Evolutionary conservation across 2,329 filamentous ascomycete species (phyloP).

Genomic region (Talaromyces sp.): DNA sequence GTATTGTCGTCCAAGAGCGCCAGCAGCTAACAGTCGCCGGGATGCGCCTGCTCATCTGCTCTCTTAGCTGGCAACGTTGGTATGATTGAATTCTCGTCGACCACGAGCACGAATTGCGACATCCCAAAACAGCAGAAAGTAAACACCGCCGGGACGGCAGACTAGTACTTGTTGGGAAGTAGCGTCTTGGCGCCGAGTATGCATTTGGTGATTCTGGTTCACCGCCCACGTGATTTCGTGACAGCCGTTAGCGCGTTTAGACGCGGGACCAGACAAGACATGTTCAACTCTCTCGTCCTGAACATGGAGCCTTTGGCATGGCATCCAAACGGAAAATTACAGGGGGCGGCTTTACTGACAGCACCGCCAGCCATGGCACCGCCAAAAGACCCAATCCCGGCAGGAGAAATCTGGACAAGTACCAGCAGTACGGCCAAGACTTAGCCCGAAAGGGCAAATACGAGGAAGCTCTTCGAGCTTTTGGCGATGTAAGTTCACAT

Average conservation of each 20-base stretch:
- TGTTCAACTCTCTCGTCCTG: neutral
- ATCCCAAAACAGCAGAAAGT: conserved; percentile 39
- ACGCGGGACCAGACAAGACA: neutral
- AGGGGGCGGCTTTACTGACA: neutral
- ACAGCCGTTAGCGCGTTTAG: neutral
- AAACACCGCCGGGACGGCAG: conserved; percentile 28
- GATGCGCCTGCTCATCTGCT: neutral
- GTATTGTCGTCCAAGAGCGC: neutral
- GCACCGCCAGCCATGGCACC: neutral
- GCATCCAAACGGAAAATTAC: conserved; percentile 3
- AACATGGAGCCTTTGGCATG: conserved; percentile 1
- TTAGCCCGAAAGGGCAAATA: conserved; percentile 41
- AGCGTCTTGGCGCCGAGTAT: neutral
- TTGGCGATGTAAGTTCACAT: conserved; percentile 29
- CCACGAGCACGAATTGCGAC: conserved; percentile 4
- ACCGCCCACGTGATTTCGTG: conserved; percentile 11
- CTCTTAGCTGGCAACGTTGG: neutral
- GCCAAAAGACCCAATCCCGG: conserved; percentile 6
- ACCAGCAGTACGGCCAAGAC: conserved; percentile 36
- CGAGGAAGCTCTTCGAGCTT: conserved; percentile 36
- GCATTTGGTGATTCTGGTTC: neutral
- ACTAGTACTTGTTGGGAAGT: neutral
- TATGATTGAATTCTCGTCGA: conserved; percentile 6
- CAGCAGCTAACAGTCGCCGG: neutral
- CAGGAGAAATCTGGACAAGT: conserved; percentile 15